Evolutionary conservation across 257 asterid genomes (phyloP).

Genomic region (Capsicum chinense): DNA sequence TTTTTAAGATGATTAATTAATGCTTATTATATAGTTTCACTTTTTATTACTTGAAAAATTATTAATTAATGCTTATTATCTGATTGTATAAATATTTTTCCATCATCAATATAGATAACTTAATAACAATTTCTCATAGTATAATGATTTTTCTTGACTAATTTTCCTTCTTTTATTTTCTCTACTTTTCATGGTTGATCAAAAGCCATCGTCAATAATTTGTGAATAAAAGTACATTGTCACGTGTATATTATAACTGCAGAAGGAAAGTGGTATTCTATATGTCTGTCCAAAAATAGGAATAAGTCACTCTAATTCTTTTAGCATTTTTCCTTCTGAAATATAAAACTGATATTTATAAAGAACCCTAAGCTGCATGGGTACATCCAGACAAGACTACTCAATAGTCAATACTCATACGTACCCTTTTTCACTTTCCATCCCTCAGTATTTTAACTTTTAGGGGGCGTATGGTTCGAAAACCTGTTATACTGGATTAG

Average conservation of each 20-base stretch:
- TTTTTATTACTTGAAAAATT: too few species aligned
- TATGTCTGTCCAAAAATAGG: background rate
- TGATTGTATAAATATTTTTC: too few species aligned
- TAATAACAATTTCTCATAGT: too few species aligned
- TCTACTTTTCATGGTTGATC: background rate
- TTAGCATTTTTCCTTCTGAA: background rate
- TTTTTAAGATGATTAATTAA: too few species aligned
- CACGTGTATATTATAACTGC: background rate
- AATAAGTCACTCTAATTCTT: background rate
- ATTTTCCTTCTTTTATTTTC: background rate
- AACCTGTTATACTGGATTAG: too few species aligned
- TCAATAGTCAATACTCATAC: background rate
- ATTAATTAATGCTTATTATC: too few species aligned
- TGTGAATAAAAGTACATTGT: background rate
- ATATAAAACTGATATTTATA: background rate
- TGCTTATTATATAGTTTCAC: too few species aligned
- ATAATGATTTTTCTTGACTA: background rate
- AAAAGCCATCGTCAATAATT: background rate
- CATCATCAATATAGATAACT: too few species aligned
- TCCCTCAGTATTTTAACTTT: background rate
- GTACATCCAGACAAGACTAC: background rate
- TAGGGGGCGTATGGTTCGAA: too few species aligned
- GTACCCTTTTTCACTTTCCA: background rate
- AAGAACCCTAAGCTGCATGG: background rate
- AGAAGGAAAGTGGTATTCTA: background rate